Evolutionary conservation across 306 rosid genomes (phyloP), one percentile per base, ranked within the genome.

Genomic region (Medicago ruthenica): DNA sequence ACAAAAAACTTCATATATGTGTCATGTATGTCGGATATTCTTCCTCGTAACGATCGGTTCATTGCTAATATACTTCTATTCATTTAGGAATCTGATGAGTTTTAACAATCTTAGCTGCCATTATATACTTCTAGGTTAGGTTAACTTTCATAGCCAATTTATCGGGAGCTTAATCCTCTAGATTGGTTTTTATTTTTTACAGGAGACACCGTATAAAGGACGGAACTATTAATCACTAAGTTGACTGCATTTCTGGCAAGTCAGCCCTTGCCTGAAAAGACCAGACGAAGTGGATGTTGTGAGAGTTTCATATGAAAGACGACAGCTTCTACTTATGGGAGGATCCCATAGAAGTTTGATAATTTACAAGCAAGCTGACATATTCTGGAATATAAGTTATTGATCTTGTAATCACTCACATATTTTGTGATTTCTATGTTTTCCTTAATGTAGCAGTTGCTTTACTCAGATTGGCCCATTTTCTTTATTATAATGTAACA

Each of bases 151-250:
- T 62, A 61, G 14, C 70, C 60, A 36, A 10, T 11, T 71, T 67
- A 67, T 45, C 51, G 12, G 42, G 37, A 76, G 55, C 62, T 82
- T 39, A 67, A 67, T 74, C 57, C 31, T 42, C 47, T 7, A 7
- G 11, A 59, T 57, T 0, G 72, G 14, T 42, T 42, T 42, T 42
- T 42, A 11, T 42, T 10, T 24, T 27, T 71, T 72, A 67, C 91
- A 95, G 98, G 98, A 95, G 79, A 87, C 88, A 76, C 92, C 88
- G 5, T 90, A 87, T 72, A 90, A 89, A 79, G 96, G 97, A 76
- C 86, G 93, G 34, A 96, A 94, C 8, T 92, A 86, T 81, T 95
- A 83, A 88, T 54, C 70, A 17, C 55, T 37, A 50, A 63, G 75
- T 76, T 74, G 83, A 84, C 31, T 76, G 57, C 59, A 34, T 51